Evolutionary conservation across 331 rosid species (phyloP).

Genomic region (Telfairia occidentalis): DNA sequence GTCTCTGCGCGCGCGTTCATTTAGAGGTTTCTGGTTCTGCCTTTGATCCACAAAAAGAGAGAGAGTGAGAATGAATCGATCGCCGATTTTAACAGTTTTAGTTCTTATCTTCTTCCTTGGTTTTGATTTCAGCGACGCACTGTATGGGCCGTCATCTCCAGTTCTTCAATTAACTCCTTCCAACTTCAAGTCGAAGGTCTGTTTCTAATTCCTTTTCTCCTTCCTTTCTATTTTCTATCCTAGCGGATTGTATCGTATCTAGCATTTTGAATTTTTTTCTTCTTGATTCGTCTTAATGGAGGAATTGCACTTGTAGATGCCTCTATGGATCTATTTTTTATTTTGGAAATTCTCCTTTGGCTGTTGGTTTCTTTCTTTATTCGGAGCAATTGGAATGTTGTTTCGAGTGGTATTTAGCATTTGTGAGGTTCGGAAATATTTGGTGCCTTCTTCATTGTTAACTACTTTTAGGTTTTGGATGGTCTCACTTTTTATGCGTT

Average conservation of each 20-base stretch:
- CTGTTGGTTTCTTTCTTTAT: neutral
- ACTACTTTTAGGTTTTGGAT: neutral
- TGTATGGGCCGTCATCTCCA: constrained; percentile 83
- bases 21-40: constrained; percentile 21
- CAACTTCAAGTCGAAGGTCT: constrained; percentile 94
- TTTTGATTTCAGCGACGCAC: constrained; percentile 42
- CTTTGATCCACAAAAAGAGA: constrained; percentile 7
- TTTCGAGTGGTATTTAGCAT: neutral
- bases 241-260: neutral
- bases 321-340: neutral
- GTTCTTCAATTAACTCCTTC: constrained; percentile 84
- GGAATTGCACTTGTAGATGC: neutral
- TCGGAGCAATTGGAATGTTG: neutral
- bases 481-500: neutral
- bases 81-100: constrained; percentile 13
- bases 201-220: neutral
- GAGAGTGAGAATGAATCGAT: constrained; percentile 37
- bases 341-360: neutral
- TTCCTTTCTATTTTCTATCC: neutral
- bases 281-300: neutral
- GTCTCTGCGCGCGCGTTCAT: neutral
- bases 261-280: neutral
- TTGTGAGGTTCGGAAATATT: neutral
- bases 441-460: neutral
- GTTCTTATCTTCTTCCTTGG: constrained; percentile 21